phyloP scores from a whole-genome alignment of 768 basidiomycete genomes.

The Amanita muscaria region DNA sequence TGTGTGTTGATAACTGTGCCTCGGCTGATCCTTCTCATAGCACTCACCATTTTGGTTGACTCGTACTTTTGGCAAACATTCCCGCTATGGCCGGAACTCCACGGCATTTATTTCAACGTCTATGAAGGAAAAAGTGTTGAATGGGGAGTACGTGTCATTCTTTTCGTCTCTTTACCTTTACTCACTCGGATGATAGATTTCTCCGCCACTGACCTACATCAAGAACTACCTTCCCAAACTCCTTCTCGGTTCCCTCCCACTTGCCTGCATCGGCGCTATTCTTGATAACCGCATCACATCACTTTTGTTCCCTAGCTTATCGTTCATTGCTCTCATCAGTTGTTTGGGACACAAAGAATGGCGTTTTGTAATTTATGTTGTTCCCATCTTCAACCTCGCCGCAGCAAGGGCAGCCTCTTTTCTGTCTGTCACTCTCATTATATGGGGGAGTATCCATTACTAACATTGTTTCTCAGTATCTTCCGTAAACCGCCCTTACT shows the following conservation, averaged over 20 bases:
- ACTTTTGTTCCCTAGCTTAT: constrained; percentile 42
- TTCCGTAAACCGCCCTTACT: constrained; percentile 39
- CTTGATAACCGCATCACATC: constrained; percentile 40
- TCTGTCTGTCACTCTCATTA: constrained; percentile 40
- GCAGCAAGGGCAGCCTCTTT: constrained; percentile 58
- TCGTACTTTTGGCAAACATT: constrained; percentile 76
- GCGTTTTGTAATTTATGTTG: constrained; percentile 87
- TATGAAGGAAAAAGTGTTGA: constrained; percentile 76
- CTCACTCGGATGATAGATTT: constrained; percentile 38
- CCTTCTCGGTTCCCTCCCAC: constrained; percentile 52
- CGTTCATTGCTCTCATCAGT: constrained; percentile 60
- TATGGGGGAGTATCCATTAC: neutral
- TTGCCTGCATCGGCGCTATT: constrained; percentile 45
- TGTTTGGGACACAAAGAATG: constrained; percentile 90
- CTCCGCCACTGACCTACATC: constrained; percentile 63
- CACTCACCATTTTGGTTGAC: constrained; percentile 57
- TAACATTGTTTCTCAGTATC: neutral
- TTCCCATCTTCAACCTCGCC: constrained; percentile 74
- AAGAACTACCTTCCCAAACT: constrained; percentile 67
- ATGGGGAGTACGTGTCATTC: constrained; percentile 71
- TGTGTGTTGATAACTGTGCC: neutral
- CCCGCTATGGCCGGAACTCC: constrained; percentile 82
- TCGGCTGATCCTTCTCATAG: constrained; percentile 25
- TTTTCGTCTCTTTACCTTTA: neutral
- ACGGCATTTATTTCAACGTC: constrained; percentile 77